Evolutionary conservation across 805 yeast species (phyloP).

Genomic region (Clavispora santaluciae): DNA sequence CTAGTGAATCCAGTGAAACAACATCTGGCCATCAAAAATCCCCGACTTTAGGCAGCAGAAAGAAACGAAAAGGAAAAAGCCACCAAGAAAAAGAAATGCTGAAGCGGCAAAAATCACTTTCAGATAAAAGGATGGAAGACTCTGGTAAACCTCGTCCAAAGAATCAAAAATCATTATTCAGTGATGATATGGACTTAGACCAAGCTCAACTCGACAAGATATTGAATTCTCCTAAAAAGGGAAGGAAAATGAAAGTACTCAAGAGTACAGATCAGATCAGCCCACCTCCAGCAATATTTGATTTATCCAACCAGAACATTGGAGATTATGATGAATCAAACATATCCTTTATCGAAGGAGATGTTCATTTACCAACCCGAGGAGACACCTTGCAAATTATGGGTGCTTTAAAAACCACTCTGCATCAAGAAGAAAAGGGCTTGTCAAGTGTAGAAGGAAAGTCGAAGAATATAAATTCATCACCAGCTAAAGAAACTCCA

Average conservation of each 20-base stretch:
- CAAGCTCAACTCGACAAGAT: constrained; percentile 14
- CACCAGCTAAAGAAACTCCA: constrained; percentile 3
- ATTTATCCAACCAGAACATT: constrained; percentile 25
- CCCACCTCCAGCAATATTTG: constrained; percentile 17
- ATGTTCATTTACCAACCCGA: neutral
- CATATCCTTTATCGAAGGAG: constrained; percentile 21
- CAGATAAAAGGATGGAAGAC: neutral
- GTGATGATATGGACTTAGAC: constrained; percentile 16
- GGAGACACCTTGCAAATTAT: constrained; percentile 1
- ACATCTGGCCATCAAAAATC: neutral
- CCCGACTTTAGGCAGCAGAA: neutral
- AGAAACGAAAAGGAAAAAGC: neutral
- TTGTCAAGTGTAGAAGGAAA: too few species aligned
- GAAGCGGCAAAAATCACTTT: neutral
- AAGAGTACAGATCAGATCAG: constrained; percentile 5
- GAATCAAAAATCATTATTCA: constrained; percentile 5
- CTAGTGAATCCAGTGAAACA: too few species aligned
- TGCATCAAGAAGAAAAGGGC: constrained; percentile 3
- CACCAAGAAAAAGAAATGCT: neutral
- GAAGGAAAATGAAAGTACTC: constrained; percentile 17
- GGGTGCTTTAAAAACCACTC: constrained; percentile 5
- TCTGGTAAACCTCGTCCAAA: neutral
- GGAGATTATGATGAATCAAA: constrained; percentile 35
- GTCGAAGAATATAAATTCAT: constrained; percentile 15
- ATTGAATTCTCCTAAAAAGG: constrained; percentile 19